Base-by-base conservation (phyloP, 805 yeast genomes). In the Vanderwaltozyma tropicalis region DNA sequence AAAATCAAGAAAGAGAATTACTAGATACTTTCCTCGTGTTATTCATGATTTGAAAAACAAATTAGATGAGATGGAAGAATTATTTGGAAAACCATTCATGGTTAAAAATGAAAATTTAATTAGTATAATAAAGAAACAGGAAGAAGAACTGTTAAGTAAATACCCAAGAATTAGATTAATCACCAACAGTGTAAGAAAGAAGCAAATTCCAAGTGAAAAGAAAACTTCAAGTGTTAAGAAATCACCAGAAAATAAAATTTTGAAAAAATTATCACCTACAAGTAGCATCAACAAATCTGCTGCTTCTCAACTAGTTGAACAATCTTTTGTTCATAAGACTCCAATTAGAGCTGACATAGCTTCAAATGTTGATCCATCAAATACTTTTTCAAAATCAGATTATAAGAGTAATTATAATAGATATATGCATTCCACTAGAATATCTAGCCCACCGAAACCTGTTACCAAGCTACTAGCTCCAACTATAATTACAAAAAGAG, bases 21-120 rank as follows among this genome's bases (percentile, higher is more conserved):
- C 72, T n/a, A 75, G 76, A 50, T 72, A 72, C 46, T 63, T 84
- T 46, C 97, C 97, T 0, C 64, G 66, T 27, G 66, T 81, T 0
- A 60, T 84, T 9, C 58, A 63, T 4, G 71, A 66, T 1, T 58
- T 89, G 34, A 71, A 69, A 42, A 30, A 43, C 1, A 71, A 70
- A 35, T 48, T 84, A 4, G 41, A 48, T 3, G 62, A 61, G 11
- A 82, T 74, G 64, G 77, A 79, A 44, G 48, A 56, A 6, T 43
- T 49, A 2, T 60, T 64, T 41, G 63, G 63, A 1, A 53, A 61
- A 35, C 62, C 59, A 1, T 66, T 71, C 39, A 45, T 53, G 16
- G 24, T 52, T 2, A 39, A 53, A n/a, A 59, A 52, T 3, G 39
- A 42, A 11, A 46, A 52, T 9, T 43, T 63, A 27, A 42, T 51